Conservation (phyloP, 2,329 filamentous ascomycete genomes). For the Aphanoascus verrucosus region DNA sequence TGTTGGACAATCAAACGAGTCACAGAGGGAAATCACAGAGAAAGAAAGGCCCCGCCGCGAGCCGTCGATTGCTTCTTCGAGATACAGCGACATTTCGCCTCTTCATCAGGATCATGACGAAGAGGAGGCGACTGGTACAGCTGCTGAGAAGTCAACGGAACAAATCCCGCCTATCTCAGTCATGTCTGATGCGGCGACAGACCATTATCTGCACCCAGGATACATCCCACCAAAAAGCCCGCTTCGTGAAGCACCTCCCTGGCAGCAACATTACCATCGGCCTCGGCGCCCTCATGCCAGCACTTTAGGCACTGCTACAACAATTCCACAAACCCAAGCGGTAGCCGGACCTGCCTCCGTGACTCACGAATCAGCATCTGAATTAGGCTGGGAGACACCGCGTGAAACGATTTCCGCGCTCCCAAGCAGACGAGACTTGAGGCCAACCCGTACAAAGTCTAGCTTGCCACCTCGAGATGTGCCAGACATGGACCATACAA, state of each 20-base stretch:
- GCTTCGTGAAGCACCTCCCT: neutral
- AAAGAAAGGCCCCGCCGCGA: neutral
- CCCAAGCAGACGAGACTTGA: neutral
- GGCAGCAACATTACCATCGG: neutral
- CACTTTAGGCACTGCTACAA: conserved; percentile 1
- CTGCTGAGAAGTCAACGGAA: neutral
- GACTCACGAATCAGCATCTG: neutral
- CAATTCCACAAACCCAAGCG: conserved; percentile 11
- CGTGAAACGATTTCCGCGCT: conserved; percentile 6
- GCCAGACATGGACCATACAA: neutral
- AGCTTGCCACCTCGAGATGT: neutral
- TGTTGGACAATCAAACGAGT: conserved; percentile 19
- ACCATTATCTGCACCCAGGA: neutral
- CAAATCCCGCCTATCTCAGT: neutral
- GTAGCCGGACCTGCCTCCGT: conserved; percentile 1
- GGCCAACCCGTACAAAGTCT: neutral
- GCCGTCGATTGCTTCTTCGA: conserved; percentile 1
- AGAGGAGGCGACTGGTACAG: neutral
- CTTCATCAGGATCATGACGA: neutral
- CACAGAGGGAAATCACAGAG: conserved; percentile 4
- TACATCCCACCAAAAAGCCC: neutral
- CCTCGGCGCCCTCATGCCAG: conserved; percentile 1
- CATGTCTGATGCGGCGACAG: neutral
- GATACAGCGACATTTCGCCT: neutral
- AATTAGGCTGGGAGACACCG: conserved; percentile 7